Percentiles rank a stretch among this genome's conserved stretches.
These are phyloP conservation scores for Brettanomyces bruxellensis DNA, from an alignment of 805 yeast species.

Conservation along the genomic window DNA sequence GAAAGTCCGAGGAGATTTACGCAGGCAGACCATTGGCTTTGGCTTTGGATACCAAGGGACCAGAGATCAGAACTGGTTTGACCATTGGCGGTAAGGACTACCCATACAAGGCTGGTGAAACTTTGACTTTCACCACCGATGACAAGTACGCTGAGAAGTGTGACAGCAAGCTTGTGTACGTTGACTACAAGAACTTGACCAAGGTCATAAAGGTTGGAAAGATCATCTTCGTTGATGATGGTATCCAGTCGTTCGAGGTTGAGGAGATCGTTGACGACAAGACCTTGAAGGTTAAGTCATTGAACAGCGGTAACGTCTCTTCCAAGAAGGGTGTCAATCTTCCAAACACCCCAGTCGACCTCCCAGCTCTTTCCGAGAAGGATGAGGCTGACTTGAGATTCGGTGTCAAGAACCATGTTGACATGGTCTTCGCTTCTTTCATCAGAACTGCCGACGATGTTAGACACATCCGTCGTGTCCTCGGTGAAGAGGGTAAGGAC, in stretches of 20 bases:
- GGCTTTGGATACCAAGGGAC: constrained; percentile 99
- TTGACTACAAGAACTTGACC: constrained; percentile 95
- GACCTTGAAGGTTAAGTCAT: constrained; percentile 79
- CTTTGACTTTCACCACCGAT: constrained; percentile 90
- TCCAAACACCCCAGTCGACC: constrained; percentile 98
- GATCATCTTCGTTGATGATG: constrained; percentile 93
- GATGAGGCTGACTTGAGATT: constrained; percentile 86
- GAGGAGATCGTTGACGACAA: constrained; percentile 68
- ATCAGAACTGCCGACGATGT: constrained; percentile 93
- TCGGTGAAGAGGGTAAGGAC: constrained; percentile 95
- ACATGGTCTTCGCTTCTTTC: constrained; percentile 98
- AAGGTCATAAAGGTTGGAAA: constrained; percentile 84
- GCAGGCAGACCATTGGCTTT: constrained; percentile 97
- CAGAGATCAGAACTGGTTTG: constrained; percentile 98
- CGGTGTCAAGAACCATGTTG: constrained; percentile 96
- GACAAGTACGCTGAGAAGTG: constrained; percentile 61
- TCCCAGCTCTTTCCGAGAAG: constrained; percentile 96
- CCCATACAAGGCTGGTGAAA: constrained; percentile 79
- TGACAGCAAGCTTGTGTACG: constrained; percentile 75
- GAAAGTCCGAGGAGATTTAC: constrained; percentile 83
- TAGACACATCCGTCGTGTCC: constrained; percentile 79
- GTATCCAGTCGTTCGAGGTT: constrained; percentile 93
- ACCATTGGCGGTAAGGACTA: constrained; percentile 73
- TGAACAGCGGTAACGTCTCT: constrained; percentile 92
- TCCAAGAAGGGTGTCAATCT: constrained; percentile 99